phyloP scores from a whole-genome alignment of 306 rosid genomes.

The Rosa chinensis region DNA sequence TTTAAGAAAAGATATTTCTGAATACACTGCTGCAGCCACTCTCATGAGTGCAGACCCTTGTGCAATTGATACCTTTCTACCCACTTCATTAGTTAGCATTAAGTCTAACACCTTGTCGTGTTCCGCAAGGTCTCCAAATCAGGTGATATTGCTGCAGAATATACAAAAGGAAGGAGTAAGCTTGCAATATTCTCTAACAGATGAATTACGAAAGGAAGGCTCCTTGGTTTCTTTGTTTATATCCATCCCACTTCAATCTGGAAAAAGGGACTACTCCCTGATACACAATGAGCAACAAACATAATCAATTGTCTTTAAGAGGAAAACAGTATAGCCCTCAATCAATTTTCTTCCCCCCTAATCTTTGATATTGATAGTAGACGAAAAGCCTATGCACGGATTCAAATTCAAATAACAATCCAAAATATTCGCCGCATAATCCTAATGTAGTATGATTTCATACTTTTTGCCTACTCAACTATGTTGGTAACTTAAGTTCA shows the following conservation, averaged over 20 bases:
- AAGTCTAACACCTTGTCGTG: constrained; percentile 67
- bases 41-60: constrained; percentile 90
- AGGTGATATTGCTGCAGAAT: constrained; percentile 56
- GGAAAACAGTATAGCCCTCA: background rate
- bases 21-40: constrained; percentile 66
- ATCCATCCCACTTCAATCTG: constrained; percentile 26
- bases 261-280: background rate
- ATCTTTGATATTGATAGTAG: too few relatives aligned
- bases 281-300: background rate
- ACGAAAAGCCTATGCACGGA: background rate
- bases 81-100: constrained; percentile 64
- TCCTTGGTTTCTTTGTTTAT: constrained; percentile 15
- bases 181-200: constrained; percentile 77
- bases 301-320: background rate
- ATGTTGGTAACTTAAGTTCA: background rate
- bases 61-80: constrained; percentile 69
- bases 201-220: constrained; percentile 46
- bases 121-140: constrained; percentile 51
- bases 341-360: background rate
- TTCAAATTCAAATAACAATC: background rate
- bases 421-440: background rate
- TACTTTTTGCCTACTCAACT: background rate
- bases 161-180: constrained; percentile 78
- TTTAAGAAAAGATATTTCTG: constrained; percentile 64
- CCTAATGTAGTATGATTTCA: background rate